phyloP scores from a whole-genome alignment of 139 green algal species.

The Coelastrella sp. region DNA sequence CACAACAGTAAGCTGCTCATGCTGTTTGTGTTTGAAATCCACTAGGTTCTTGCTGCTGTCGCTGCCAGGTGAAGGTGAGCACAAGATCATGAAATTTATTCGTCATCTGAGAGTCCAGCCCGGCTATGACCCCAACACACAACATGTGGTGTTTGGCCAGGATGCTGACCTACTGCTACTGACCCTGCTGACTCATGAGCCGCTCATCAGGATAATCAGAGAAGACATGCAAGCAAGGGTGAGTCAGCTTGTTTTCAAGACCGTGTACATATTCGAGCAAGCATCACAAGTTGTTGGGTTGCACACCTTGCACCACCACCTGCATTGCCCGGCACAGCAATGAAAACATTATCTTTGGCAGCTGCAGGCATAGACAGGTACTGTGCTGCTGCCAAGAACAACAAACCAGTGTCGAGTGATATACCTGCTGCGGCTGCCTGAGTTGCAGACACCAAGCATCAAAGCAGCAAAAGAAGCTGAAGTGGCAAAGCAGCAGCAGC shows the following conservation, averaged over 20 bases:
- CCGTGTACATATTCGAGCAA: background rate
- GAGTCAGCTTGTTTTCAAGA: background rate
- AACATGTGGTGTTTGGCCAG: constrained; percentile 93
- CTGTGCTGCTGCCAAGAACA: background rate
- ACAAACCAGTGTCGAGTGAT: background rate
- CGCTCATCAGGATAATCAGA: constrained; percentile 79
- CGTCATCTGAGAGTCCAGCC: constrained; percentile 57
- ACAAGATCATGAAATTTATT: constrained; percentile 93
- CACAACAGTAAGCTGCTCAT: background rate
- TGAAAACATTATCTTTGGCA: too few species aligned
- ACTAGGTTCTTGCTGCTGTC: background rate
- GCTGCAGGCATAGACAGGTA: too few species aligned
- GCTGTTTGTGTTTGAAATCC: background rate
- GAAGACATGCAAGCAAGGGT: constrained; percentile 28
- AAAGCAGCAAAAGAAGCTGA: background rate
- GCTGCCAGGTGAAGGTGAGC: constrained; percentile 13
- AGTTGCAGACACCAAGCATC: background rate
- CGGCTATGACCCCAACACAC: constrained; percentile 61
- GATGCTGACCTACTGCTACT: constrained; percentile 95
- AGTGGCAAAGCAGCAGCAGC: constrained; percentile 15
- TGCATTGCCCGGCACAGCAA: too few species aligned
- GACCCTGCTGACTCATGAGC: constrained; percentile 89
- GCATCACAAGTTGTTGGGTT: background rate
- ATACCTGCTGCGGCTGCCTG: background rate
- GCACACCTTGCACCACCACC: background rate